A percentile compares a stretch with the other conserved stretches of the same genome.
phyloP scores from a whole-genome alignment of 164 flowering plant genomes.

The Dillenia turbinata region DNA sequence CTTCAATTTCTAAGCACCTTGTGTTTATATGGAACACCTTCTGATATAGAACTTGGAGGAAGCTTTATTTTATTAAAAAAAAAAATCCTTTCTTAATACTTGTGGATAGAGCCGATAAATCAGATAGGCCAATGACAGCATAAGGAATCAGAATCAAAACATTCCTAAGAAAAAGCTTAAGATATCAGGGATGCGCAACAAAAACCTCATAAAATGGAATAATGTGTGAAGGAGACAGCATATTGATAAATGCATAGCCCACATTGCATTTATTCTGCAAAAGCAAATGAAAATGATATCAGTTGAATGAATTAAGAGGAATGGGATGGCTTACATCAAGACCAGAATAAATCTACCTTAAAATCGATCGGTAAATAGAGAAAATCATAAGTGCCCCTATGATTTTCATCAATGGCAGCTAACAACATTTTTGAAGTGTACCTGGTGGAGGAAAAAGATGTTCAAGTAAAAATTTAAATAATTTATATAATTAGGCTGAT shows the following conservation, averaged over 20 bases:
- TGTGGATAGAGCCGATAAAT: too few relatives aligned
- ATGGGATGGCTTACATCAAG: background rate
- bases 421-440: constrained; percentile 93
- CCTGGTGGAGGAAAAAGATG: constrained; percentile 21
- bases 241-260: constrained; percentile 96
- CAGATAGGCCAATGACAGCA: too few relatives aligned
- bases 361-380: constrained; percentile 96
- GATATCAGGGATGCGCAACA: background rate
- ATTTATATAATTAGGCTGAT: too few relatives aligned
- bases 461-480: constrained; percentile 1
- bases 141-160: too few relatives aligned
- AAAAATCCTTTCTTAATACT: too few relatives aligned
- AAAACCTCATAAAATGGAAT: constrained; percentile 78
- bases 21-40: too few relatives aligned
- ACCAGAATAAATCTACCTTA: constrained; percentile 47
- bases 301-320: constrained; percentile 8
- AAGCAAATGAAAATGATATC: constrained; percentile 8
- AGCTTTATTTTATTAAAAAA: too few relatives aligned
- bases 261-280: constrained; percentile 98
- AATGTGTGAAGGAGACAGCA: constrained; percentile 82
- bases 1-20: too few relatives aligned
- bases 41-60: too few relatives aligned
- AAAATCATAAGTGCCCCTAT: constrained; percentile 82
- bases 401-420: constrained; percentile 81
- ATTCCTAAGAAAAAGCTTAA: too few relatives aligned